phyloP scores from a whole-genome alignment of 257 asterid species.

The Cinchona pubescens region DNA sequence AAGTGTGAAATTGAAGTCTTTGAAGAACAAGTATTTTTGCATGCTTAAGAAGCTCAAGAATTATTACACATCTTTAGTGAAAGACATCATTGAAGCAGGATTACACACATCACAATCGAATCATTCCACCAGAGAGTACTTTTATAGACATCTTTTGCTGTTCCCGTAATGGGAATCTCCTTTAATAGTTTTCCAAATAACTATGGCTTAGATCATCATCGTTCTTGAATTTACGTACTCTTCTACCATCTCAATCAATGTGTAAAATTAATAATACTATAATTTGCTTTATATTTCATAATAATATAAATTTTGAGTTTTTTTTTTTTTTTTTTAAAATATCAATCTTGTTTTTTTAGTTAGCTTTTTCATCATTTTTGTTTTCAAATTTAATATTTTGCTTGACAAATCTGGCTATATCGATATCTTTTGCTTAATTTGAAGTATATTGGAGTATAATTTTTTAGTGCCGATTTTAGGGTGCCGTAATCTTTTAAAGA shows the following conservation, averaged over 20 bases:
- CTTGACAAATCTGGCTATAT: too few relatives aligned
- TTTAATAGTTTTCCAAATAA: conserved; percentile 31
- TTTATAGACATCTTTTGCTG: conserved; percentile 63
- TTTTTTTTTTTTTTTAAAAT: too few relatives aligned
- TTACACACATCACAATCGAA: conserved; percentile 41
- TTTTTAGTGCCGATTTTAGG: too few relatives aligned
- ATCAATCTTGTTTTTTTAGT: too few relatives aligned
- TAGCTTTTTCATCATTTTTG: background rate
- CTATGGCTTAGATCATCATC: background rate
- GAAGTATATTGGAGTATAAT: too few relatives aligned
- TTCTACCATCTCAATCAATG: background rate
- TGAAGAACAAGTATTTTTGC: conserved; percentile 35
- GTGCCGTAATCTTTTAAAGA: too few relatives aligned
- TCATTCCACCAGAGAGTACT: conserved; percentile 56
- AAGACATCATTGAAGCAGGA: conserved; percentile 46
- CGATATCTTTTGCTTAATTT: too few relatives aligned
- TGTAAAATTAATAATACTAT: background rate
- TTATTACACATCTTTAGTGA: conserved; percentile 31
- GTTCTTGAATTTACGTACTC: background rate
- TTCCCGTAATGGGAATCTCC: conserved; percentile 71
- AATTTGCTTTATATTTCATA: background rate
- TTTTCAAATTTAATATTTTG: too few relatives aligned
- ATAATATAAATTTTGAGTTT: background rate
- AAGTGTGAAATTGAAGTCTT: conserved; percentile 43
- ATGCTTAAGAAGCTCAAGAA: conserved; percentile 51